Percentiles rank a stretch among this genome's conserved stretches.
phyloP scores from a whole-genome alignment of 2,329 filamentous ascomycete species.

The Alternaria triticimaculans region DNA sequence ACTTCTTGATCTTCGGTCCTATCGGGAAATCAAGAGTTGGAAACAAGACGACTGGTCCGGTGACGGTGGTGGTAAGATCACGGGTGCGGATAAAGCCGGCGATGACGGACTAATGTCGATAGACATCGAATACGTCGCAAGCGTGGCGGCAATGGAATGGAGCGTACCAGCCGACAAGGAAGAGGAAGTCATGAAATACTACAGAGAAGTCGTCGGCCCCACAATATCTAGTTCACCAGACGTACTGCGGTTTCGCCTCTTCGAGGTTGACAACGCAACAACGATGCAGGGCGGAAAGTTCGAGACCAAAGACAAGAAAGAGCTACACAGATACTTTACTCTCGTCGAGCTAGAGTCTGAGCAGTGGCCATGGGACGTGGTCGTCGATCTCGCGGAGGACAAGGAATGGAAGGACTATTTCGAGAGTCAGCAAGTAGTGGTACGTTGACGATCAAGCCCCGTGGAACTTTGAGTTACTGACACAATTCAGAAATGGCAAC shows the following conservation, averaged over 20 bases:
- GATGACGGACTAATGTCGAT: slow-evolving; percentile 1
- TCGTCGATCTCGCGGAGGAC: slow-evolving; percentile 21
- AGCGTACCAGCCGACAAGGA: slow-evolving; percentile 6
- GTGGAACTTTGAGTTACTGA: neutral
- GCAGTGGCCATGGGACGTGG: slow-evolving; percentile 26
- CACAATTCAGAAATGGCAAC: slow-evolving; percentile 21
- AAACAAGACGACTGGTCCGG: slow-evolving; percentile 19
- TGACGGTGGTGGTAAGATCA: slow-evolving; percentile 12
- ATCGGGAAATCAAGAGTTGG: slow-evolving; percentile 21
- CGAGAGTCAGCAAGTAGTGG: slow-evolving; percentile 17
- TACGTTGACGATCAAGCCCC: slow-evolving; percentile 2
- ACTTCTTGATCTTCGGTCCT: slow-evolving; percentile 20
- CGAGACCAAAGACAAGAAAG: slow-evolving; percentile 8
- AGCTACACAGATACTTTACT: slow-evolving; percentile 18
- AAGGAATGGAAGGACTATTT: slow-evolving; percentile 20
- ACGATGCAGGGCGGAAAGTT: slow-evolving; percentile 3
- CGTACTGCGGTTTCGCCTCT: slow-evolving; percentile 21
- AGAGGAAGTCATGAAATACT: slow-evolving; percentile 20
- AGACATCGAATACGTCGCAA: slow-evolving; percentile 21
- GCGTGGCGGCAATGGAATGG: slow-evolving; percentile 25
- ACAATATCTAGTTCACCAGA: slow-evolving; percentile 15
- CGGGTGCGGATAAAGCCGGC: neutral
- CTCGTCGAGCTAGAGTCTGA: slow-evolving; percentile 22
- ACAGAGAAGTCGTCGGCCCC: slow-evolving; percentile 11
- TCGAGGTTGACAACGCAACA: slow-evolving; percentile 19